Percentiles rank a stretch among this genome's conserved stretches.
phyloP scores from a whole-genome alignment of 140 eudicot species.

The Senecio squalidus region DNA sequence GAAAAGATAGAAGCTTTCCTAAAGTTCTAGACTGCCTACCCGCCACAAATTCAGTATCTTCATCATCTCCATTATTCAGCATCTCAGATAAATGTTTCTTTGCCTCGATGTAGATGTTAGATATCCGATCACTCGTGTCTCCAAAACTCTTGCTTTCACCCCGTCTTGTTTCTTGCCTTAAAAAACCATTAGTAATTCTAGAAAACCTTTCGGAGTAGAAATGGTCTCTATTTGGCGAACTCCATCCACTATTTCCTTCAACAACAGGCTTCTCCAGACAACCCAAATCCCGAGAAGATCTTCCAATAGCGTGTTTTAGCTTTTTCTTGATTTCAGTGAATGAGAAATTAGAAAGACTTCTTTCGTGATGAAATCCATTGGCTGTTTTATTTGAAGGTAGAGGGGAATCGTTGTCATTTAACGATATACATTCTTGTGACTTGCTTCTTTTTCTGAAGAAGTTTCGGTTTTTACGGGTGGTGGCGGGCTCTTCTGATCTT shows the following conservation, averaged over 20 bases:
- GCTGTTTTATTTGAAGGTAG: slow-evolving; percentile 17
- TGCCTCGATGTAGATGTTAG: slow-evolving; percentile 65
- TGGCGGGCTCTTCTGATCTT: slow-evolving; percentile 28
- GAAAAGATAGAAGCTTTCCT: slow-evolving; percentile 66
- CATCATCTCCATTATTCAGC: slow-evolving; percentile 48
- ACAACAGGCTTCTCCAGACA: slow-evolving; percentile 38
- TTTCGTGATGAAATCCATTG: slow-evolving; percentile 31
- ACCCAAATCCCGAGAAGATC: slow-evolving; percentile 34
- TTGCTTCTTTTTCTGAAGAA: slow-evolving; percentile 77
- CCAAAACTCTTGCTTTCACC: slow-evolving; percentile 20
- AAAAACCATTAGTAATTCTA: slow-evolving; percentile 28
- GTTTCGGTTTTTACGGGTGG: slow-evolving; percentile 40
- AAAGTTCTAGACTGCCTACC: slow-evolving; percentile 49
- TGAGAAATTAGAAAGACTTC: slow-evolving; percentile 57
- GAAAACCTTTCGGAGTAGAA: slow-evolving; percentile 64
- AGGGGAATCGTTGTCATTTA: slow-evolving; percentile 31
- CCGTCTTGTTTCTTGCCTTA: slow-evolving; percentile 30
- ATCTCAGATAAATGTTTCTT: slow-evolving; percentile 81
- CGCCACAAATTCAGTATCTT: slow-evolving; percentile 25
- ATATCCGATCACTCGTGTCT: slow-evolving; percentile 35
- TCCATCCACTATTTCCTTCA: slow-evolving; percentile 46
- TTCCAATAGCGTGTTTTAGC: slow-evolving; percentile 63
- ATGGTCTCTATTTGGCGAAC: slow-evolving; percentile 68
- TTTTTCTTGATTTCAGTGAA: slow-evolving; percentile 65
- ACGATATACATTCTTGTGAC: slow-evolving; percentile 55